These are phyloP conservation scores for Dictyostelium capitatum DNA, from an alignment of 78 protist genomes.

Conservation along the genomic window DNA sequence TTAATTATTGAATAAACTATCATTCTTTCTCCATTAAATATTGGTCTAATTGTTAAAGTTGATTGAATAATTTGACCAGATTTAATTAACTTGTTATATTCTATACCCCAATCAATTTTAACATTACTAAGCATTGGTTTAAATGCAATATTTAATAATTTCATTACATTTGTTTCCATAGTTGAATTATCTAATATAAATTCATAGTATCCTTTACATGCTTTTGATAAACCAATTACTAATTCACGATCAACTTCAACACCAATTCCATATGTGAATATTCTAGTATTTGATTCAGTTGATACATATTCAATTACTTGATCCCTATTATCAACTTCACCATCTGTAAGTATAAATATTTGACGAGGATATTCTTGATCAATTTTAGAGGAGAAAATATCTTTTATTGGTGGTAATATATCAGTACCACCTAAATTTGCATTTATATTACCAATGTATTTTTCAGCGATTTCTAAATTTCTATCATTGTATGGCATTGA, in stretches of 20 bases:
- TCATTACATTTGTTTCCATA: constrained; percentile 35
- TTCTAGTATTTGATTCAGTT: constrained; percentile 60
- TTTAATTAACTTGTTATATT: neutral
- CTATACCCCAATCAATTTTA: constrained; percentile 30
- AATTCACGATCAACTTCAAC: constrained; percentile 74
- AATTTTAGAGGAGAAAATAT: neutral
- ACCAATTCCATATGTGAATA: constrained; percentile 94
- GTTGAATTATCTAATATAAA: constrained; percentile 41
- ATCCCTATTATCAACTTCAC: constrained; percentile 87
- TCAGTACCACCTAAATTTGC: constrained; percentile 63
- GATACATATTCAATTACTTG: constrained; percentile 36
- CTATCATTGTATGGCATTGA: neutral
- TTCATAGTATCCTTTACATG: constrained; percentile 87
- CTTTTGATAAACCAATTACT: constrained; percentile 89
- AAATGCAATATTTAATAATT: constrained; percentile 32
- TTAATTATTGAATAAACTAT: constrained; percentile 32
- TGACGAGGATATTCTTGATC: constrained; percentile 84
- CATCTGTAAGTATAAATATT: constrained; percentile 93
- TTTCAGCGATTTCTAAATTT: neutral
- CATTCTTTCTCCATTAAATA: constrained; percentile 44
- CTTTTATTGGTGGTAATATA: constrained; percentile 6
- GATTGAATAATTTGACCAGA: constrained; percentile 24
- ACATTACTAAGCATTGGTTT: constrained; percentile 56
- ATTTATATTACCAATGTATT: neutral
- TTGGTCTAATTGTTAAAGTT: constrained; percentile 34